Conservation (phyloP, 441 rosid species). For the Populus tomentosa region DNA sequence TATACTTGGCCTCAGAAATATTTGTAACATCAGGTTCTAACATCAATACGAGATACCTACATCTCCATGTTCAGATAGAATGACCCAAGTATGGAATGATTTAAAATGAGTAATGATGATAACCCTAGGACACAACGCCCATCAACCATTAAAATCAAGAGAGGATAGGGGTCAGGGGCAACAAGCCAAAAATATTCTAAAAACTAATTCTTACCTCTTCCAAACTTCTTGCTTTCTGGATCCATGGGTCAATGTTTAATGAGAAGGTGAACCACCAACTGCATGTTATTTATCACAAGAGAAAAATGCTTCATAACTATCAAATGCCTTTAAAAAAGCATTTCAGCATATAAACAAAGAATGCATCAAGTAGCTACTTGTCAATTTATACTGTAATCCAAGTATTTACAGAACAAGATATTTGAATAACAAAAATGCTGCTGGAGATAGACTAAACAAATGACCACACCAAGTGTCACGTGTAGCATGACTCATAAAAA, state of each 20-base stretch:
- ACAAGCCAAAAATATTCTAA: background rate
- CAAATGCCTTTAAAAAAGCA: background rate
- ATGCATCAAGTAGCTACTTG: background rate
- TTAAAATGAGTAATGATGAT: background rate
- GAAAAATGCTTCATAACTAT: background rate
- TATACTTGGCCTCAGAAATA: background rate
- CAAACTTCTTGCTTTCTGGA: constrained; percentile 57
- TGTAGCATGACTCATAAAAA: background rate
- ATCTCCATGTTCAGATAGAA: background rate
- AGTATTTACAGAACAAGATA: background rate
- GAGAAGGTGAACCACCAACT: constrained; percentile 29
- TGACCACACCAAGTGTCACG: background rate
- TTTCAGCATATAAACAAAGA: background rate
- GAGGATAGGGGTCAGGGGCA: background rate
- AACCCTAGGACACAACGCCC: background rate
- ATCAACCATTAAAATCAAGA: background rate
- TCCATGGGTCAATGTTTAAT: constrained; percentile 46
- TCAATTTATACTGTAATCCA: background rate
- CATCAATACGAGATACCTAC: background rate
- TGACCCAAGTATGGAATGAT: background rate
- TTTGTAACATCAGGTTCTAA: background rate
- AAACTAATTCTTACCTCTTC: constrained; percentile 41
- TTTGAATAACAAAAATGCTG: background rate
- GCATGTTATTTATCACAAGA: constrained; percentile 15
- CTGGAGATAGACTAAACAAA: background rate